Conservation (phyloP, 2,329 filamentous ascomycete species). For the Xylaria multiplex region DNA sequence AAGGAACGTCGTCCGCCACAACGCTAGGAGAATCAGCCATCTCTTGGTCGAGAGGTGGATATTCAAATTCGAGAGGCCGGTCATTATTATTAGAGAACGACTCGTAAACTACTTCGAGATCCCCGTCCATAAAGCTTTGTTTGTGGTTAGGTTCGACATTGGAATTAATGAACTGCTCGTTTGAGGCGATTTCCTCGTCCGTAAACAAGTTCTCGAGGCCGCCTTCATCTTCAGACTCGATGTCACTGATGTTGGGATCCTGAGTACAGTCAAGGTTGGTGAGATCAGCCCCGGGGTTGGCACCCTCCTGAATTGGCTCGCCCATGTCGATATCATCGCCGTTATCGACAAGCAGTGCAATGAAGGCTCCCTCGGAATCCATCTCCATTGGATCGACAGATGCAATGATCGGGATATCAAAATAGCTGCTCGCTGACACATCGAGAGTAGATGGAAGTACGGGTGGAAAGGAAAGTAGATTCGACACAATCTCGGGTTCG, state of each 20-base stretch:
- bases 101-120: not conserved
- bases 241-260: not conserved
- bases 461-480: not conserved
- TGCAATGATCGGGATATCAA: too few relatives aligned
- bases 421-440: too few relatives aligned
- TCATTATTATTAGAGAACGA: not conserved
- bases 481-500: not conserved
- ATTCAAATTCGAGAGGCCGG: not conserved
- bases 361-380: not conserved
- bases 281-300: not conserved
- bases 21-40: not conserved
- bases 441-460: not conserved
- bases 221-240: not conserved
- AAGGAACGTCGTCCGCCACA: not conserved
- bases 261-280: not conserved
- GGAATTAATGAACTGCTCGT: too few relatives aligned
- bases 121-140: too few relatives aligned
- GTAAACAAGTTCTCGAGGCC: not conserved
- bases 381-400: not conserved
- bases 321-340: not conserved
- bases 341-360: not conserved
- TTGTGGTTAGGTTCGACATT: too few relatives aligned
- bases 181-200: not conserved
- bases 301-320: not conserved
- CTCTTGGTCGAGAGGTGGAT: not conserved